phyloP scores from a whole-genome alignment of 257 asterid genomes.

The Leptodermis oblonga region DNA sequence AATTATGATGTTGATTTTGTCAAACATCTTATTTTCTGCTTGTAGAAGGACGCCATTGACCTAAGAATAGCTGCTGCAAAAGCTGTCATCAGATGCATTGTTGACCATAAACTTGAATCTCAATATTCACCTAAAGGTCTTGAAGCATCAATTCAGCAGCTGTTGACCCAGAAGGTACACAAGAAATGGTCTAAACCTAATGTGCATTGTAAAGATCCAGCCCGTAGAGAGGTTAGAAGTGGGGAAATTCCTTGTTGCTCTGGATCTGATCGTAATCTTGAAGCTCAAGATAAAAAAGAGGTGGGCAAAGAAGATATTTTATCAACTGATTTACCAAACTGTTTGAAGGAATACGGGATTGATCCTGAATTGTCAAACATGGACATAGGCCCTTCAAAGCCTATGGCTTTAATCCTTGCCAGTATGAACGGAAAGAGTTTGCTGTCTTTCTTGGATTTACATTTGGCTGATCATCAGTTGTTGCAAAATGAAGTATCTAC shows the following conservation, averaged over 20 bases:
- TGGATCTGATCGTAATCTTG: background rate
- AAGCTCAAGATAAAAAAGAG: background rate
- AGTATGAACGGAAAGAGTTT: constrained; percentile 27
- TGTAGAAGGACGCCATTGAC: constrained; percentile 20
- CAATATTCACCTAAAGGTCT: constrained; percentile 14
- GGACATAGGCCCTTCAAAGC: background rate
- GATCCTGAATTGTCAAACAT: constrained; percentile 10
- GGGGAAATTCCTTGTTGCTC: background rate
- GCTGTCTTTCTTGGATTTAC: background rate
- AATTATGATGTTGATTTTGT: background rate
- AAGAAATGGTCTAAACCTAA: background rate
- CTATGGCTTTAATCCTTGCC: constrained; percentile 26
- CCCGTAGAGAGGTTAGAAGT: background rate
- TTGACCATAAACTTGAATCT: constrained; percentile 22
- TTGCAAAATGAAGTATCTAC: constrained; percentile 7
- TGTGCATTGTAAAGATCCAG: background rate
- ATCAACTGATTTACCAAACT: constrained; percentile 7
- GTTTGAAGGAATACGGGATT: constrained; percentile 3
- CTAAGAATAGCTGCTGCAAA: constrained; percentile 16
- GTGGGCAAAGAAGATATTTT: background rate
- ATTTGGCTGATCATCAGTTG: background rate
- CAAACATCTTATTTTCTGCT: background rate
- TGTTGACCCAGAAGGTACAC: constrained; percentile 12
- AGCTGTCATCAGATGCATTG: constrained; percentile 22
- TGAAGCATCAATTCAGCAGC: constrained; percentile 11